A percentile compares a stretch with the other conserved stretches of the same genome.
Evolutionary conservation across 306 rosid genomes (phyloP).

Genomic region (Rosa multiflora): DNA sequence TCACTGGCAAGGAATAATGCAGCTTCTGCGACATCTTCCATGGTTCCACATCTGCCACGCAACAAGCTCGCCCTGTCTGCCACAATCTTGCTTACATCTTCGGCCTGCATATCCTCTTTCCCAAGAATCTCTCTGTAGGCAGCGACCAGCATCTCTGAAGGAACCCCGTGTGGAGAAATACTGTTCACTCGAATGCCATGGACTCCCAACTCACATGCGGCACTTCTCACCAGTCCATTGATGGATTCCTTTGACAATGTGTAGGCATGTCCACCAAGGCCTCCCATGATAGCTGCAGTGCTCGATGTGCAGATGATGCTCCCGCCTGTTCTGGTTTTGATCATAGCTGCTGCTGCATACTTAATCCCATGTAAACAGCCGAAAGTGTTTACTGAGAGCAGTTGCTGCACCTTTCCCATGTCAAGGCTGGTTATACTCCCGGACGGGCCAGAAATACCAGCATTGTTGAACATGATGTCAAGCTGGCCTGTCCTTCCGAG

Average conservation of each 20-base stretch:
- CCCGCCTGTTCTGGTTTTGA: conserved; percentile 47
- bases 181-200: conserved; percentile 73
- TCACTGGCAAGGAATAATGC: conserved; percentile 64
- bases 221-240: conserved; percentile 59
- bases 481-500: conserved; percentile 63
- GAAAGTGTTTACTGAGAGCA: conserved; percentile 47
- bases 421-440: conserved; percentile 63
- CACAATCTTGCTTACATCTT: conserved; percentile 40
- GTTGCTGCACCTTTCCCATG: conserved; percentile 41
- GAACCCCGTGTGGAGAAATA: conserved; percentile 78
- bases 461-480: conserved; percentile 83
- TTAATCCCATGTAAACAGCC: conserved; percentile 76
- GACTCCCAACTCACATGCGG: conserved; percentile 74
- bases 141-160: conserved; percentile 63
- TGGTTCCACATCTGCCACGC: conserved; percentile 48
- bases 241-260: conserved; percentile 67
- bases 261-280: conserved; percentile 62
- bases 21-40: conserved; percentile 69
- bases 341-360: conserved; percentile 74
- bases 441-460: conserved; percentile 52
- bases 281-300: conserved; percentile 69
- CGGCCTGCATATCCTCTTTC: conserved; percentile 39
- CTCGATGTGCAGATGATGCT: conserved; percentile 79
- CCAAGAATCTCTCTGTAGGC: conserved; percentile 37
- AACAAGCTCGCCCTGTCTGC: conserved; percentile 59